phyloP scores from a whole-genome alignment of 768 basidiomycete species.

The Cubamyces sp. region DNA sequence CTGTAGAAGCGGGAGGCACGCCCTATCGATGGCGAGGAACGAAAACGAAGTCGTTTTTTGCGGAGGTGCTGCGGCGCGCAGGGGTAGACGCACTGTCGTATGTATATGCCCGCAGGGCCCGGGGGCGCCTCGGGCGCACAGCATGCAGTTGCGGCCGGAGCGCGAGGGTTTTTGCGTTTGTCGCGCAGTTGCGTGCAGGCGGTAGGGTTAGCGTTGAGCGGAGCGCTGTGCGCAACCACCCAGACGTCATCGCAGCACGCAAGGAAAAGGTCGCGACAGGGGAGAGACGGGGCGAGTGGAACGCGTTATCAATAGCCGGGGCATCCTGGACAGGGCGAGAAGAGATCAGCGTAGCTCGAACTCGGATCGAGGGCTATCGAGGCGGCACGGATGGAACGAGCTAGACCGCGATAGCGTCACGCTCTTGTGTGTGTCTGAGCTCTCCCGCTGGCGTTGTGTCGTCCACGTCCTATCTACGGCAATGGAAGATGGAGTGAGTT shows the following conservation, averaged over 20 bases:
- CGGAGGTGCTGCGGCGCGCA: not conserved
- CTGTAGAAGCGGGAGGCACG: not conserved
- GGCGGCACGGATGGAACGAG: conserved; percentile 7
- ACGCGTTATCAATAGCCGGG: conserved; percentile 12
- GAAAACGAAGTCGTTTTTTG: not conserved
- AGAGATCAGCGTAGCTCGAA: conserved; percentile 16
- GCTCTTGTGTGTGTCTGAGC: not conserved
- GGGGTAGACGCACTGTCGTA: conserved; percentile 1
- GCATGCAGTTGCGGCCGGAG: not conserved
- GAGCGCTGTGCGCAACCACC: conserved; percentile 1
- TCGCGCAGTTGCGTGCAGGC: not conserved
- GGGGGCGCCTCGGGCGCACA: no score
- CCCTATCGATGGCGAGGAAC: not conserved
- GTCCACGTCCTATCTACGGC: not conserved
- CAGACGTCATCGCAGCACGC: conserved; percentile 4
- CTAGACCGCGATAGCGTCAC: conserved; percentile 13
- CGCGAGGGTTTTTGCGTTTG: not conserved
- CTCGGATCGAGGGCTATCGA: conserved; percentile 19
- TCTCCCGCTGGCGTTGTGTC: not conserved
- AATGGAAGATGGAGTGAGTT: conserved; percentile 17
- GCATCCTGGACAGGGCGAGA: conserved; percentile 19
- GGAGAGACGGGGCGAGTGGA: not conserved
- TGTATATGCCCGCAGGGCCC: not conserved
- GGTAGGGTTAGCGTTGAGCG: not conserved
- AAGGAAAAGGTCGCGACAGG: not conserved